Base-by-base conservation (phyloP, 2,329 filamentous ascomycete species). In the Polychaeton citri region DNA sequence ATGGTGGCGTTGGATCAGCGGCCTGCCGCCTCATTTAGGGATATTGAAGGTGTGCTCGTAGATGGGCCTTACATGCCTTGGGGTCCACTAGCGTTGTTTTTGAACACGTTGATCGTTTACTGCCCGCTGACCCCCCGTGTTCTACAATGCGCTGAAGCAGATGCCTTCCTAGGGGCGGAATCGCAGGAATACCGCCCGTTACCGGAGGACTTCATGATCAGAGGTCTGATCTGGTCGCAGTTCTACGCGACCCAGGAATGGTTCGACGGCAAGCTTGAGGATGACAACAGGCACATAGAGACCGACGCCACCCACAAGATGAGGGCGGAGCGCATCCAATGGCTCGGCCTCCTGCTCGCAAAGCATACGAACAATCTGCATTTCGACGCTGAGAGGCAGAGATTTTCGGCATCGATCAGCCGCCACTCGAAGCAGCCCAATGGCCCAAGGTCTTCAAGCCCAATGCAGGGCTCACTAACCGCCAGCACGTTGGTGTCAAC, bases 171-270 rank as follows among this genome's bases (percentile, higher is more conserved):
- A 60, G 20, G 59, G 49, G 19, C 53, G 50, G 61, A 2, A 62
- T 62, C 2, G 61, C 63, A 19, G 56, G 38, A 36, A 12, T 19
- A 58, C 2, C 61, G 67, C 1, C 78, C 79, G 0, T 52, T 85
- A 0, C 76, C 78, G 0, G 81, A 85, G 33, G 81, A 86, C 41
- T 82, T 74, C 43, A 65, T 71, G 0, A 66, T 83, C 37, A 65
- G 76, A 1, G 80, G 80, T 0, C 59, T 81, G 2, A 52, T 75
- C 2, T 82, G 74, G 62, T 62, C 68, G 0, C 64, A 74, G 2
- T 61, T 63, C 8, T 78, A 78, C 38, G 76, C 72, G 36, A 75
- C 76, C 0, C 38, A 55, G 0, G 58, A 64, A 1, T 81, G 72
- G 71, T 82, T 82, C 47, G 64, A 66, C 6, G 65, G 68, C 1